A percentile compares a stretch with the other conserved stretches of the same genome.
Evolutionary conservation across 768 basidiomycete species (phyloP).

Genomic region (Nidularia pulvinata): DNA sequence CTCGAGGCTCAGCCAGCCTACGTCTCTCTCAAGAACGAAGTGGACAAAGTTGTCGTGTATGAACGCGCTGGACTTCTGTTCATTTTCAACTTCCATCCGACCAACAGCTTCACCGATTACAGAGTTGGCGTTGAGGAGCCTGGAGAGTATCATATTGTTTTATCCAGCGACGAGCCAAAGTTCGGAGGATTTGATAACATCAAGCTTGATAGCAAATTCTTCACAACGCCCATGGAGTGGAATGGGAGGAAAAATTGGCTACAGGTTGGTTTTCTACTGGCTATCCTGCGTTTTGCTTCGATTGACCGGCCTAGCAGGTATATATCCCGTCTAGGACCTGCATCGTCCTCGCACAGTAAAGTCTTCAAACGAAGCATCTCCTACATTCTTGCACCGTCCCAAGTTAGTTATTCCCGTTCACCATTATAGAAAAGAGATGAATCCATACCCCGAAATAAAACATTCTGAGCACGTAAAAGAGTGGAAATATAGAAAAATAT

Average conservation of each 20-base stretch:
- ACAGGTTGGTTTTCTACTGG: slow-evolving; percentile 51
- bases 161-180: slow-evolving; percentile 83
- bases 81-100: slow-evolving; percentile 96
- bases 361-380: no score
- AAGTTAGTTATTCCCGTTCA: no score
- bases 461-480: no score
- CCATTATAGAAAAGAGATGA: no score
- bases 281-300: background rate
- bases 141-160: slow-evolving; percentile 82
- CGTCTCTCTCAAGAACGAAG: slow-evolving; percentile 92
- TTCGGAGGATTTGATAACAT: slow-evolving; percentile 94
- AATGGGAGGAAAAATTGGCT: slow-evolving; percentile 89
- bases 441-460: no score
- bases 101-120: slow-evolving; percentile 91
- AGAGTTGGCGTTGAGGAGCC: slow-evolving; percentile 85
- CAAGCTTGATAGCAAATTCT: slow-evolving; percentile 57
- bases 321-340: slow-evolving; percentile 71
- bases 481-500: no score
- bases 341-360: slow-evolving; percentile 53
- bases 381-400: no score
- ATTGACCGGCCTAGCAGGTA: slow-evolving; percentile 37
- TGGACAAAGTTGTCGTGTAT: slow-evolving; percentile 91
- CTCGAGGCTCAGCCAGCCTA: slow-evolving; percentile 84
- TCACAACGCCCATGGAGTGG: slow-evolving; percentile 90
- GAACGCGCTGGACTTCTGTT: slow-evolving; percentile 95